Conservation (phyloP, 306 rosid species). For the Crataegus laevigata region DNA sequence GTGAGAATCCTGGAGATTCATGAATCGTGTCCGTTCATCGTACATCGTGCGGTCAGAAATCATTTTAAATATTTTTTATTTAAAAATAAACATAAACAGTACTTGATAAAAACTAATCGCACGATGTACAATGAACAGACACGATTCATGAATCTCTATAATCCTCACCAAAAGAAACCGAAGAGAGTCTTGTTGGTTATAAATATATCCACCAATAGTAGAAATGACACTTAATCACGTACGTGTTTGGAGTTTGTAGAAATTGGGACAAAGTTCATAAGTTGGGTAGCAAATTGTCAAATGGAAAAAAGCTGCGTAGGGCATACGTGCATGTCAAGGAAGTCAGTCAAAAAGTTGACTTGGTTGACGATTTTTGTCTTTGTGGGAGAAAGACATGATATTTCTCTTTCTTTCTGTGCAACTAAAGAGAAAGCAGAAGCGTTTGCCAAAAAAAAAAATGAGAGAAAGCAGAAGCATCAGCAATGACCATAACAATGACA, state of each 20-base stretch:
- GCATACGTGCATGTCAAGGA: background rate
- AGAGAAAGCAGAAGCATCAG: background rate
- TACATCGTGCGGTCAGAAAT: no score
- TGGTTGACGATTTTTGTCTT: background rate
- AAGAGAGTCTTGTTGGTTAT: no score
- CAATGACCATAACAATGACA: slow-evolving; percentile 19
- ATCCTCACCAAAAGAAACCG: no score
- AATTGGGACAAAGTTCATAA: no score
- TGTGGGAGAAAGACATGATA: background rate
- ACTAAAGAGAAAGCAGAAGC: background rate
- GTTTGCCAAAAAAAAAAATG: no score
- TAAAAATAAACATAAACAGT: no score
- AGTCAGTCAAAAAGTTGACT: background rate
- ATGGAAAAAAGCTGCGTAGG: background rate
- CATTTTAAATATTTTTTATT: no score
- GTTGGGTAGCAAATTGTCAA: background rate
- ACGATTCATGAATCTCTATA: no score
- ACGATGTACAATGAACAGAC: no score
- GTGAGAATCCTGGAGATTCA: no score
- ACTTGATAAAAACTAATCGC: no score
- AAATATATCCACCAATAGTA: background rate
- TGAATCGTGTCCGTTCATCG: no score
- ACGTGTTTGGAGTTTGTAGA: background rate
- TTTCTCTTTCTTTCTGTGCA: background rate
- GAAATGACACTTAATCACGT: background rate